These are phyloP conservation scores for Tremellales sp. DNA, from an alignment of 1,284 basidiomycete genomes.

Conservation along the genomic window DNA sequence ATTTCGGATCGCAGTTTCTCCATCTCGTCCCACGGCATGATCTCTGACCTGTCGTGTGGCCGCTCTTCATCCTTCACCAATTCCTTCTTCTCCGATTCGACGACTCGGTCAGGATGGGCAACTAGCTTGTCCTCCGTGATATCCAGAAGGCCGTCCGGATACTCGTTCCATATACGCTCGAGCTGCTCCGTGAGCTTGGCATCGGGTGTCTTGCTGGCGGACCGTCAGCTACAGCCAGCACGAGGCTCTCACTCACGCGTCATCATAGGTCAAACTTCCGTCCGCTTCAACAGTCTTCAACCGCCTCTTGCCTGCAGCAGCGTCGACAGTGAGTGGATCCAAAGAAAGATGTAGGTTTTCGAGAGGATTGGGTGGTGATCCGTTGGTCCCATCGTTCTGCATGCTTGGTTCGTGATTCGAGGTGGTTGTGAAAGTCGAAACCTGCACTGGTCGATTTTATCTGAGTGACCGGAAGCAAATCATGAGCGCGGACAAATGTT, in stretches of 20 bases:
- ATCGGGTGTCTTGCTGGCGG: slow-evolving; percentile 16
- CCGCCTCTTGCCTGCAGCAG: slow-evolving; percentile 20
- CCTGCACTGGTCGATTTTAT: neutral
- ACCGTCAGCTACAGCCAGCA: slow-evolving; percentile 2
- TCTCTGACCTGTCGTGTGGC: slow-evolving; percentile 13
- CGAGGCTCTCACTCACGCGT: slow-evolving; percentile 21
- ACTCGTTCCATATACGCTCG: slow-evolving; percentile 41
- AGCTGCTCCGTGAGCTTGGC: slow-evolving; percentile 30
- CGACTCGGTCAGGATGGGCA: slow-evolving; percentile 10
- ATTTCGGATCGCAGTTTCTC: slow-evolving; percentile 33
- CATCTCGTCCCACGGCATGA: slow-evolving; percentile 40
- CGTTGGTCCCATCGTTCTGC: slow-evolving; percentile 10
- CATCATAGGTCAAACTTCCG: slow-evolving; percentile 28
- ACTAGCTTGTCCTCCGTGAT: slow-evolving; percentile 29
- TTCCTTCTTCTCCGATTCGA: slow-evolving; percentile 5
- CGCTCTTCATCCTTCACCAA: slow-evolving; percentile 4
- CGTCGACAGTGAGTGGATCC: slow-evolving; percentile 32
- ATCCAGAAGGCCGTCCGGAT: slow-evolving; percentile 38
- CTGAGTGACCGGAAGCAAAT: neutral
- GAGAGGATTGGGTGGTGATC: slow-evolving; percentile 8
- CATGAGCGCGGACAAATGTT: neutral
- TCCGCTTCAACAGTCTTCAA: slow-evolving; percentile 28
- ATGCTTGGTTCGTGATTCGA: neutral
- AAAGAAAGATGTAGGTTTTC: slow-evolving; percentile 21
- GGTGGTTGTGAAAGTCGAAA: neutral